Conservation (phyloP, 495 filamentous ascomycete species). For the Hypomontagnella submonticulosa region DNA sequence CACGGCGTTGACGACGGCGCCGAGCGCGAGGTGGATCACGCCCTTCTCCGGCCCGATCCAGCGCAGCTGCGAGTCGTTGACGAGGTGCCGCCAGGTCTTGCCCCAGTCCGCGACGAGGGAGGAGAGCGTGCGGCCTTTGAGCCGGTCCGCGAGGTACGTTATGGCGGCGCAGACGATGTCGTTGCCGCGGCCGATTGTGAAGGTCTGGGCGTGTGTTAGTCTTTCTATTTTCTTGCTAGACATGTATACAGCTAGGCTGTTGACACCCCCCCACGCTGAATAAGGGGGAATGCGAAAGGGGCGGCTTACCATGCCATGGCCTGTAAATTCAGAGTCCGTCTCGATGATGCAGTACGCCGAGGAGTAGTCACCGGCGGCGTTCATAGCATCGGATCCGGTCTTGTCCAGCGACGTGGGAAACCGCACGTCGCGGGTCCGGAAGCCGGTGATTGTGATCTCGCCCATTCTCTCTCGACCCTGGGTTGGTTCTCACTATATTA, state of each 20-base stretch:
- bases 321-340: slow-evolving; percentile 76
- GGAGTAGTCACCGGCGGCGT: slow-evolving; percentile 92
- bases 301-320: slow-evolving; percentile 84
- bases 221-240: slow-evolving; percentile 1
- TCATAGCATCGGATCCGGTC: slow-evolving; percentile 97
- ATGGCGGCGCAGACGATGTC: slow-evolving; percentile 93
- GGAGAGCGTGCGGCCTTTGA: slow-evolving; percentile 77
- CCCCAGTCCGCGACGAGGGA: slow-evolving; percentile 85
- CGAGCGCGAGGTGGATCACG: slow-evolving; percentile 91
- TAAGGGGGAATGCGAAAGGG: neutral
- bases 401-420: slow-evolving; percentile 96
- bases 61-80: slow-evolving; percentile 87
- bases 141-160: slow-evolving; percentile 75
- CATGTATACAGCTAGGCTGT: no score
- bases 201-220: slow-evolving; percentile 68
- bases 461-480: slow-evolving; percentile 48
- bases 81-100: slow-evolving; percentile 88
- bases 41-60: slow-evolving; percentile 98
- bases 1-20: slow-evolving; percentile 89
- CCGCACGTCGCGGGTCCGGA: slow-evolving; percentile 84
- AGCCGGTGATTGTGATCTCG: slow-evolving; percentile 83
- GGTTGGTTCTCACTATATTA: neutral
- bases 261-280: no score
- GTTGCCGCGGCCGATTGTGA: slow-evolving; percentile 96
- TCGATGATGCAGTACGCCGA: slow-evolving; percentile 91